Base-by-base conservation (phyloP, 2,329 filamentous ascomycete species). In the Calcarisporium arbuscula region DNA sequence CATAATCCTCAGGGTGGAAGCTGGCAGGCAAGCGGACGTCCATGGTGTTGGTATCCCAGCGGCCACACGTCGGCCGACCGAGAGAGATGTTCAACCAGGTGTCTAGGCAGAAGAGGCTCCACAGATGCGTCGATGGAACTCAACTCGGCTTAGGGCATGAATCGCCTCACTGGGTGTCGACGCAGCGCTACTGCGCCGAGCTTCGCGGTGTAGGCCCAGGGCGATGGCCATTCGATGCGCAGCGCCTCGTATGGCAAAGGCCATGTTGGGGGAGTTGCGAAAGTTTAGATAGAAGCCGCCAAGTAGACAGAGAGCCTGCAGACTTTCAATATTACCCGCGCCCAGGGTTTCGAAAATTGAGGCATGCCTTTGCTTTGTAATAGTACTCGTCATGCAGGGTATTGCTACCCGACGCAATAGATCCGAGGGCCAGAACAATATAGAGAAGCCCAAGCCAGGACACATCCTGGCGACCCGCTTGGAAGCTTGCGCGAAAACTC, bases 211-310 rank as follows among this genome's bases (percentile, higher is more conserved):
- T 12, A 87, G 60, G 3, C 82, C 82, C 19, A 87, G 65, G 2
- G 80, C 78, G 40, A 77, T 82, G n/a, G 82, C 82, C 73, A 87
- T 83, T 35, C 82, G 70, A 36, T 85, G 67, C 4, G 80, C 77
- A 4, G 80, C 81, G 14, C 82, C 82, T 49, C 83, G 73, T 8
- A 87, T 67, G 17, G 80, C 77, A 51, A 85, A 84, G 12, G 82
- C 83, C 65, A 86, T 81, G 50, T 86, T 86, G 3, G 82, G 82
- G 15, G 81, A 71, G 58, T 85, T 85, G 47, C 83, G 76, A 50
- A 86, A 87, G 56, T 87, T 82, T 36, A 86, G 72, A 52, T 88
- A 88, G 60, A 79, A 84, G 19, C 83, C 83, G 27, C 81, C 81
- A 48, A 86, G 77, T 17, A 88, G 67, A 4, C 77, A 76, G 11